Conservation (phyloP, 495 filamentous ascomycete genomes). For the Choiromyces venosus region DNA sequence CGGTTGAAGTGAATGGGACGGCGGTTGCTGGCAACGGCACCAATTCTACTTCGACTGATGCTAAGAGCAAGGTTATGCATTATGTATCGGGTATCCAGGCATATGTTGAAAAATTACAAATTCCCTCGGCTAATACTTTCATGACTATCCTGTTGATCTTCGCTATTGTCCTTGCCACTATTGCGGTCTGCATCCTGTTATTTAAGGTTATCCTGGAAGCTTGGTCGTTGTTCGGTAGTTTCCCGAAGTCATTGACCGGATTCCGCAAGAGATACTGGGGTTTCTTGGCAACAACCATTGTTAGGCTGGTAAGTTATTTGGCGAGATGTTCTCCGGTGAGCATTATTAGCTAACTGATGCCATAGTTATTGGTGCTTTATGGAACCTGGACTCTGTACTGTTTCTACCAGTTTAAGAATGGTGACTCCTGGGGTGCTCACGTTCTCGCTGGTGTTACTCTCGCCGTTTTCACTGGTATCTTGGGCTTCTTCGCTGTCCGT, state of each 20-base stretch:
- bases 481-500: conserved; percentile 72
- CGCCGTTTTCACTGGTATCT: conserved; percentile 66
- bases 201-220: conserved; percentile 87
- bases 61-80: conserved; percentile 46
- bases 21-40: conserved; percentile 39
- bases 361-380: conserved; percentile 76
- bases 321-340: neutral
- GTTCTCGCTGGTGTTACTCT: conserved; percentile 77
- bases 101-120: conserved; percentile 68
- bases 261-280: conserved; percentile 98
- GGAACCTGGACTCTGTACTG: conserved; percentile 95
- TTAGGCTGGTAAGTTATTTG: conserved; percentile 54
- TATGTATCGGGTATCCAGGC: conserved; percentile 65
- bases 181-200: conserved; percentile 79
- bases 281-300: conserved; percentile 78
- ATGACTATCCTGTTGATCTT: conserved; percentile 92
- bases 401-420: conserved; percentile 86
- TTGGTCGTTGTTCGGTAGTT: conserved; percentile 84
- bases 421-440: conserved; percentile 95
- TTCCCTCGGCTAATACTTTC: conserved; percentile 87
- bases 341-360: neutral
- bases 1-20: conserved; percentile 30
- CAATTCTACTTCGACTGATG: conserved; percentile 29
- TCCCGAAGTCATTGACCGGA: conserved; percentile 70
- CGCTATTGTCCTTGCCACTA: conserved; percentile 74